phyloP scores from a whole-genome alignment of 129 eudicot species.

The Smallanthus sonchifolius region DNA sequence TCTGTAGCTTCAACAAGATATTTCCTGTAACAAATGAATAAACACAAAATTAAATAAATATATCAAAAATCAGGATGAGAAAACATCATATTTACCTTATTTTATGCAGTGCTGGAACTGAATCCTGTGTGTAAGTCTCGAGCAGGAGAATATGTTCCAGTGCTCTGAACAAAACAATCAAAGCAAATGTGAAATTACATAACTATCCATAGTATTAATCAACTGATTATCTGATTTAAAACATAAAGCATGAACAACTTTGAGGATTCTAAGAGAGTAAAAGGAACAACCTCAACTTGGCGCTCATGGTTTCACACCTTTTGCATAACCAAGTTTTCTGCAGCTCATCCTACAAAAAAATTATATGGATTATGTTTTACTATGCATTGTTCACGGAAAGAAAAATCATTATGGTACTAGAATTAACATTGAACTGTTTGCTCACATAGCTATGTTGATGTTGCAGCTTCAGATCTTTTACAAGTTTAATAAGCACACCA shows the following conservation, averaged over 20 bases:
- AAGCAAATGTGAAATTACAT: background rate
- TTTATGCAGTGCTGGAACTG: conserved; percentile 92
- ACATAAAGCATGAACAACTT: background rate
- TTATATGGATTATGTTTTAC: conserved; percentile 2
- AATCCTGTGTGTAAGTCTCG: conserved; percentile 83
- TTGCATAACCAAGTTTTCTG: conserved; percentile 96
- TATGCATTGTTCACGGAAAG: background rate
- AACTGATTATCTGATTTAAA: background rate
- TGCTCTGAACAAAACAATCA: conserved; percentile 45
- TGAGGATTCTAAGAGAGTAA: conserved; percentile 9
- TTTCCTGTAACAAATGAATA: conserved; percentile 47
- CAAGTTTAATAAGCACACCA: conserved; percentile 95
- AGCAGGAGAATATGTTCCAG: conserved; percentile 92
- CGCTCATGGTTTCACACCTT: conserved; percentile 97
- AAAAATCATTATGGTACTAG: background rate
- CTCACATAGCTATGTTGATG: conserved; percentile 98
- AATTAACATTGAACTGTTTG: background rate
- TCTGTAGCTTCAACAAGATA: conserved; percentile 91
- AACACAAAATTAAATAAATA: background rate
- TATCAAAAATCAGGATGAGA: background rate
- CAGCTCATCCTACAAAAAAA: conserved; percentile 64
- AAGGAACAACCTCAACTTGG: conserved; percentile 71
- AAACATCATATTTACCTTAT: conserved; percentile 51
- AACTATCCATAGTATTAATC: background rate
- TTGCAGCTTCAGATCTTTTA: conserved; percentile 88